Evolutionary conservation across 1,139 yeast species (phyloP), one percentile per base, ranked within the genome.

Genomic region (Zygosaccharomyces sapae): DNA sequence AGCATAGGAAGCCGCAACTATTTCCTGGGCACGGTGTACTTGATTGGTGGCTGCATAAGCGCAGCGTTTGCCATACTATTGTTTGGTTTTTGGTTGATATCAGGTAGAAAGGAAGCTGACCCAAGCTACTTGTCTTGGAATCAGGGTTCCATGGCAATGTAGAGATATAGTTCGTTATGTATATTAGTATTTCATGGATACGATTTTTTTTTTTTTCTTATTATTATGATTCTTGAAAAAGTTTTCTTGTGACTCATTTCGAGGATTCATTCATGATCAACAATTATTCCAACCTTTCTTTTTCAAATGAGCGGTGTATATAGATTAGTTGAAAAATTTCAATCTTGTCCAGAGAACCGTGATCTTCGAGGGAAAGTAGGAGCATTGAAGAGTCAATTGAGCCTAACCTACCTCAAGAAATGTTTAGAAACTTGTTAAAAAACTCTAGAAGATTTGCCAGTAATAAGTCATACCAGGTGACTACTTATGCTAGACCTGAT

Each of bases 1-100:
- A 73, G 79, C 1, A 74, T 83, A 55, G 92, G 92, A 16, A 92
- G 92, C 2, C 71, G 86, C 45, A 83, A 84, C 61, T 61, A 80
- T 66, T 76, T 81, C 50, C 67, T 84, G 50, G 92, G 90, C 1
- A 72, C 82, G 13, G 77, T 84, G 34, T 84, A 83, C 61, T 61
- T 84, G 41, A 75, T 83, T 12, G 83, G 84, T 25, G 92, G 85
- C 1, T 74, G 77, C 19, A 62, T 79, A 16, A 70, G 75, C 33
- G 66, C 74, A 45, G 73, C 75, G 3, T 68, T 76, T 55, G 81
- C 75, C 0, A 55, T 77, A 4, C 74, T 70, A 8, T 71, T 79
- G 54, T 63, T 75, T 51, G 61, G 70, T 34, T 78, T 77, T 50
- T 76, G 77, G 58, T 61, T 77, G 48, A 63, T 77, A 24, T 57